Evolutionary conservation across 2,329 filamentous ascomycete genomes (phyloP), one percentile per base, ranked within the genome.

Genomic region (Hypoxylon sp.): DNA sequence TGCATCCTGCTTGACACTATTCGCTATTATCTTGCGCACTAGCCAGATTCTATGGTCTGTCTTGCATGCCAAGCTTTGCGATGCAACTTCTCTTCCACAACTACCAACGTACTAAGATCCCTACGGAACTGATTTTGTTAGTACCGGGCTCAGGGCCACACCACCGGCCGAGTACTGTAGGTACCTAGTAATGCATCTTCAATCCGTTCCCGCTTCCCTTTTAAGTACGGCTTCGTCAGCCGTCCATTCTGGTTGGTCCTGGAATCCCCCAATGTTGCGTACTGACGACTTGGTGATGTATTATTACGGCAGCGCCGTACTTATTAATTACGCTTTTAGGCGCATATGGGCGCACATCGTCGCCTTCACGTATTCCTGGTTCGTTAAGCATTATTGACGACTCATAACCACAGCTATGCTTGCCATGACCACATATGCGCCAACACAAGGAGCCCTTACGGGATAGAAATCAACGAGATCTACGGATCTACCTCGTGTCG

Each of bases 1-100:
- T 24, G 16, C 49, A 14, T 49, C 24, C 49, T 46, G 16, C 6
- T 30, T 33, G 18, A 45, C 30, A 38, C 20, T 36, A 53, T 50
- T 50, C 53, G 56, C 28, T 58, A 44, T 38, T 44, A 48, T 65
- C 46, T 51, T 55, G 59, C 48, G 53, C 46, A 38, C 33, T 36
- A 48, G 45, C 20, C 48, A 32, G 53, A 45, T 51, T 58, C 55
- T 50, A 55, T 61, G 36, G 48, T 66, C 59, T 68, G 62, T 64
- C 64, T 66, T 66, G 66, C 63, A 68, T 68, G 66, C 66, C 66
- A 68, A 68, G 66, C 66, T 68, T 66, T 64, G 20, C 55, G 45
- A 64, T 68, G 66, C 59, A 57, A 68, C 66, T 44, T 60, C 33
- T 61, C 60, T 59, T 62, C 61, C 57, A 61, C 50, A 65, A 33